A percentile compares a stretch with the other conserved stretches of the same genome.
These are phyloP conservation scores for Phyllosticta citriasiana DNA, from an alignment of 2,329 filamentous ascomycete species.

Conservation along the genomic window DNA sequence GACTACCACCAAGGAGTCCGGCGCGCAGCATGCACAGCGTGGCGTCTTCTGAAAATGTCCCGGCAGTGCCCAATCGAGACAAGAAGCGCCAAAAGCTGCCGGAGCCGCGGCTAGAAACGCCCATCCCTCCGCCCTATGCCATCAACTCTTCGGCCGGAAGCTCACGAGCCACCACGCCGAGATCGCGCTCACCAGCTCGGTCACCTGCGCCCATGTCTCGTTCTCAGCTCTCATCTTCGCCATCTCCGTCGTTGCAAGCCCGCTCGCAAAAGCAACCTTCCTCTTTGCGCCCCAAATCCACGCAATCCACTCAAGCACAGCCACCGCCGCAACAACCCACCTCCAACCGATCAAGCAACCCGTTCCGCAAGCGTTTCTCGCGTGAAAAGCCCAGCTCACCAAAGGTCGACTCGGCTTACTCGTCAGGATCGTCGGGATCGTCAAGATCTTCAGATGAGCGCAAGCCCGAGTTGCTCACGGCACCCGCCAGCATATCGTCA, in stretches of 20 bases:
- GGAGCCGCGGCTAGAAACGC: slow-evolving; percentile 5
- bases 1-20: slow-evolving; percentile 3
- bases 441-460: slow-evolving; percentile 14
- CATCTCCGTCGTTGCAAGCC: not conserved
- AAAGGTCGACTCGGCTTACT: slow-evolving; percentile 26
- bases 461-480: not conserved
- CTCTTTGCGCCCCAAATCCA: not conserved
- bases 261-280: not conserved
- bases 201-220: slow-evolving; percentile 1
- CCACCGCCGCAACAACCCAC: not conserved
- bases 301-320: not conserved
- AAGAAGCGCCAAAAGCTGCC: slow-evolving; percentile 1
- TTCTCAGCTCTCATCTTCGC: not conserved
- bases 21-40: not conserved
- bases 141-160: not conserved
- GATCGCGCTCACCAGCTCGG: slow-evolving; percentile 3
- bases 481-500: not conserved
- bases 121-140: slow-evolving; percentile 4
- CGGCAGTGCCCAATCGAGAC: not conserved
- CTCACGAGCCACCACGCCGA: slow-evolving; percentile 6
- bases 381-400: slow-evolving; percentile 8
- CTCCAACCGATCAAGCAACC: not conserved
- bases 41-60: not conserved
- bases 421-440: slow-evolving; percentile 24
- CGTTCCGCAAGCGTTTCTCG: slow-evolving; percentile 4